Conservation (phyloP, 2,329 filamentous ascomycete species). For the Aureobasidium uvarum region DNA sequence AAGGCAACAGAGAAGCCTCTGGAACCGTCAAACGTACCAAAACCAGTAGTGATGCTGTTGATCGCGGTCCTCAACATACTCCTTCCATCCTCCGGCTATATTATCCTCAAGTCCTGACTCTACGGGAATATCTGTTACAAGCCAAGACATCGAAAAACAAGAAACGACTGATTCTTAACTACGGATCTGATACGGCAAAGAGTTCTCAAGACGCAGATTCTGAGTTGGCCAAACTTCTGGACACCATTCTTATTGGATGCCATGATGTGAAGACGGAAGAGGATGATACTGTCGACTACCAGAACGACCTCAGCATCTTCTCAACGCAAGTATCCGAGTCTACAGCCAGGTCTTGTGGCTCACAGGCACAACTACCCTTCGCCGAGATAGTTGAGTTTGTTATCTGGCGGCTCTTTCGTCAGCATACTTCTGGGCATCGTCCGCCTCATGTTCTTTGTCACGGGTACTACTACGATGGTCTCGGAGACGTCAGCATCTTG, state of each 20-base stretch:
- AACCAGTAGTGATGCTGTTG: neutral
- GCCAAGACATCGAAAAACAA: constrained; percentile 66
- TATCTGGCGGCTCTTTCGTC: constrained; percentile 73
- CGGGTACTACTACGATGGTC: constrained; percentile 63
- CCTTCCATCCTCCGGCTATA: constrained; percentile 55
- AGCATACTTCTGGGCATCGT: constrained; percentile 49
- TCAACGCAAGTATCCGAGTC: constrained; percentile 46
- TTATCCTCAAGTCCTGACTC: constrained; percentile 63
- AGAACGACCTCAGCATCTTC: constrained; percentile 46
- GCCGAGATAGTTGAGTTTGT: constrained; percentile 49
- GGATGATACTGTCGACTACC: constrained; percentile 33
- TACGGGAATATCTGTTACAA: constrained; percentile 69
- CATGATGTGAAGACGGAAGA: constrained; percentile 45
- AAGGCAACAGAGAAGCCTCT: neutral
- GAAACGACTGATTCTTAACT: constrained; percentile 50
- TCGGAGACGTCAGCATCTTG: constrained; percentile 34
- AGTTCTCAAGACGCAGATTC: constrained; percentile 34
- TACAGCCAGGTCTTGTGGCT: constrained; percentile 35
- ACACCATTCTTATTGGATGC: constrained; percentile 66
- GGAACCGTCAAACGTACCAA: neutral
- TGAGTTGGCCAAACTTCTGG: constrained; percentile 60
- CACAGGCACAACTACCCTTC: constrained; percentile 20
- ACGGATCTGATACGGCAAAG: constrained; percentile 49
- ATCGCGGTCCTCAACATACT: neutral
- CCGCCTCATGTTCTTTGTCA: constrained; percentile 78